Base-by-base conservation (phyloP, 108 stramenopile genomes). In the Aurantiochytrium sp. region DNA sequence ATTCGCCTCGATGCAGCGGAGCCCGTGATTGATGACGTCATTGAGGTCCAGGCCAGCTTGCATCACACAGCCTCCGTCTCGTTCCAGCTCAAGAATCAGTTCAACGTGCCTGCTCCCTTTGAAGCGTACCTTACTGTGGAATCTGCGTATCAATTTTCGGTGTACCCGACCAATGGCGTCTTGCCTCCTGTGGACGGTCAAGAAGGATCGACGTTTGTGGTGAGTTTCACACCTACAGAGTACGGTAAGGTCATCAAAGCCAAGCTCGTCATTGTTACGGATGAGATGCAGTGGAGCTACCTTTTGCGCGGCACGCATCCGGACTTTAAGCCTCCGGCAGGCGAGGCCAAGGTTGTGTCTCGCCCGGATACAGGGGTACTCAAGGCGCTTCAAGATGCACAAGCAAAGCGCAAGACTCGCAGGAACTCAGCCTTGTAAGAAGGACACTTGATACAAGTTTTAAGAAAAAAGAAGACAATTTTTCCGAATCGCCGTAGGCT, bases 171-270 rank as follows among this genome's bases (percentile, higher is more conserved):
- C 21, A 25, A 44, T 58, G 94, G 94, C 58, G 28, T 92, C 53
- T 87, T 94, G 58, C 72, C 83, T 51, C 92, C 92, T n/a, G 59
- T 19, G 87, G 93, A 28, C 60, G 69, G 44, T 45, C 60, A 21
- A 5, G 94, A 93, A 18, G 92, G 93, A 44, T 91, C 93, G 16
- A 60, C 58, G 5, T 73, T 94, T 21, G 87, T 87, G 12, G 90
- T 94, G 19, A 92, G 91, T 29, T 94, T 92, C 87, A 59, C 93
- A 5, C 93, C 94, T 4, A 90, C 43, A 42, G 92, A 92, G 90
- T 94, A 94, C 90, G 92, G 93, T 19, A 88, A 73, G 88, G 43
- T 45, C 44, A 90, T 92, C 10, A 60, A 71, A 45, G 93, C 90
- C 8, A 89, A 60, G 44, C 93, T 94, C 53, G 88, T 94, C 58